Conservation (phyloP, 2,329 filamentous ascomycete genomes). For the Hymenoscyphus scutula region DNA sequence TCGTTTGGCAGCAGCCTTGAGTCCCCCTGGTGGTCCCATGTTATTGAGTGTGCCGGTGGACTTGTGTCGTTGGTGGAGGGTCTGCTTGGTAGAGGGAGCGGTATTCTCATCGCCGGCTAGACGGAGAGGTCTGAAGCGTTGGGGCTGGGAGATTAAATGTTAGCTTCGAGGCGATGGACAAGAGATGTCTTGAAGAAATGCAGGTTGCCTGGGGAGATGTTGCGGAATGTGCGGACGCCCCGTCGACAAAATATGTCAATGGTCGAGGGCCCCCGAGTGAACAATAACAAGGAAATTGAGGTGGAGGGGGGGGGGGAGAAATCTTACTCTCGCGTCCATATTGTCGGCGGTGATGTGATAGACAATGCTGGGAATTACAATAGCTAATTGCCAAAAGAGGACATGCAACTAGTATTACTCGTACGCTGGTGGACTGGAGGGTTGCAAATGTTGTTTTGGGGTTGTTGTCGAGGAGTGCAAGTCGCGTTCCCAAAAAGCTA, state of each 20-base stretch:
- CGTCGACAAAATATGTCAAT: constrained; percentile 6
- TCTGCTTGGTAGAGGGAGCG: constrained; percentile 48
- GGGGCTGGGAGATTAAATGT: constrained; percentile 55
- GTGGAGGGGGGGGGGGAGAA: not conserved
- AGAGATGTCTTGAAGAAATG: constrained; percentile 18
- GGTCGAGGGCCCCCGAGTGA: constrained; percentile 2
- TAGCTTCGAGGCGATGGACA: constrained; percentile 19
- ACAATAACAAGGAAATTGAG: constrained; percentile 17
- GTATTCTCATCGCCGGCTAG: constrained; percentile 70
- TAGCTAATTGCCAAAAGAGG: constrained; percentile 23
- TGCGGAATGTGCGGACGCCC: constrained; percentile 23
- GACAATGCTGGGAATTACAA: constrained; percentile 20
- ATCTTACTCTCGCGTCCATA: constrained; percentile 44
- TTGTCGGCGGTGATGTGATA: constrained; percentile 31
- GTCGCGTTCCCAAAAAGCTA: constrained; percentile 31
- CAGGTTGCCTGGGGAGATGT: constrained; percentile 24
- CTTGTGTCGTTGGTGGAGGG: constrained; percentile 78
- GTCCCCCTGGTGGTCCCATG: constrained; percentile 50
- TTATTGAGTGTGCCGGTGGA: constrained; percentile 63
- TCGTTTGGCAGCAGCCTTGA: constrained; percentile 69
- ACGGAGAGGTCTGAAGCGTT: constrained; percentile 61
- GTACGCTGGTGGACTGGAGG: constrained; percentile 9
- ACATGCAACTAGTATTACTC: constrained; percentile 13
- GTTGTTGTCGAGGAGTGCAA: constrained; percentile 10
- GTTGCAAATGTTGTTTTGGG: constrained; percentile 17